Conservation (phyloP, 768 basidiomycete genomes). For the Boletus rubescentipes region DNA sequence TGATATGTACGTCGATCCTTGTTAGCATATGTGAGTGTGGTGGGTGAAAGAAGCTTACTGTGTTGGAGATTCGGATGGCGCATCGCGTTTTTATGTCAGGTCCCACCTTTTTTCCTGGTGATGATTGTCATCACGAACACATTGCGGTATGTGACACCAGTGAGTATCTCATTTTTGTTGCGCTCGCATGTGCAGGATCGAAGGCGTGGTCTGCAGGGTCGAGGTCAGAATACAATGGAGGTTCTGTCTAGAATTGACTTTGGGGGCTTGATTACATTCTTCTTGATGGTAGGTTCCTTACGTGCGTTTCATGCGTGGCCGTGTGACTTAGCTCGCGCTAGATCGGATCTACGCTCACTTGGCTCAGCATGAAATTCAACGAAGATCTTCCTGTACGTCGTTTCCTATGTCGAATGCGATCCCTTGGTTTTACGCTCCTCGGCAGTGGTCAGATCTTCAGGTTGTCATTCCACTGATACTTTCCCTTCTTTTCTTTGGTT, state of each 20-base stretch:
- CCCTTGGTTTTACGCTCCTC: background rate
- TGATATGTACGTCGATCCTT: constrained; percentile 7
- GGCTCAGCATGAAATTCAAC: constrained; percentile 17
- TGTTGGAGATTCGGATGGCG: constrained; percentile 39
- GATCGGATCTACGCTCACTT: constrained; percentile 11
- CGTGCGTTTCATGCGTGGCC: background rate
- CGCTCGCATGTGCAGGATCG: background rate
- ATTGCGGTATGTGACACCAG: constrained; percentile 12
- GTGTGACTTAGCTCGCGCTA: background rate
- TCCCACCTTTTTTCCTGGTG: constrained; percentile 5
- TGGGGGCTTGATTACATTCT: constrained; percentile 10
- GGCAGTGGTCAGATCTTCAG: constrained; percentile 8
- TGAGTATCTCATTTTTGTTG: background rate
- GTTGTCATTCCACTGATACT: constrained; percentile 8
- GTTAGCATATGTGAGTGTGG: too few species aligned
- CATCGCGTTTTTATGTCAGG: constrained; percentile 11
- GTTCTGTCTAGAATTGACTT: constrained; percentile 13
- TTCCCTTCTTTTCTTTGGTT: constrained; percentile 6
- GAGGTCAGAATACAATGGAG: constrained; percentile 7
- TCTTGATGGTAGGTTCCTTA: constrained; percentile 1
- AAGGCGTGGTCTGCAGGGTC: constrained; percentile 1
- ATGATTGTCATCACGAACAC: constrained; percentile 1
- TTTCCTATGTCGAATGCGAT: too few species aligned
- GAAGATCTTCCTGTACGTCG: constrained; percentile 11
- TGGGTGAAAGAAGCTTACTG: background rate